Evolutionary conservation across 148 eudicot genomes (phyloP).

Genomic region (Amaranthus cruentus): DNA sequence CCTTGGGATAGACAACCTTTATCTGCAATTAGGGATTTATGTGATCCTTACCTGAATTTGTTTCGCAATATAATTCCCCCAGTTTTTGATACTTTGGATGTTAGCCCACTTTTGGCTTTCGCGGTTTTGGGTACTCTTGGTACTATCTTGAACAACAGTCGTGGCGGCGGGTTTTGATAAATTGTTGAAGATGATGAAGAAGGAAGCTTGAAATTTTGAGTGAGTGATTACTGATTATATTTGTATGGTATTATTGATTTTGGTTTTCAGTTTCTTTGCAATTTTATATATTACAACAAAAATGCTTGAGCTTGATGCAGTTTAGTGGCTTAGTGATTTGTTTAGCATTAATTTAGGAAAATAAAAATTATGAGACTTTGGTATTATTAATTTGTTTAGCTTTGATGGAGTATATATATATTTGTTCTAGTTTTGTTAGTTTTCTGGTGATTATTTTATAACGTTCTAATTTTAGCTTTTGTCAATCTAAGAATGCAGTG

Average conservation of each 20-base stretch:
- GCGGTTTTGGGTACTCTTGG: constrained; percentile 53
- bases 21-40: constrained; percentile 68
- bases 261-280: too few species aligned
- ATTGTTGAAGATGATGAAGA: not conserved
- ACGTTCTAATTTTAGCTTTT: too few species aligned
- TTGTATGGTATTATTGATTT: not conserved
- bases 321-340: too few species aligned
- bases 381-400: too few species aligned
- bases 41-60: constrained; percentile 70
- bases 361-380: too few species aligned
- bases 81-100: constrained; percentile 49
- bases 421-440: too few species aligned
- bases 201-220: not conserved
- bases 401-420: too few species aligned
- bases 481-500: too few species aligned
- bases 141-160: constrained; percentile 44
- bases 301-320: too few species aligned
- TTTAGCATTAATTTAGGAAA: too few species aligned
- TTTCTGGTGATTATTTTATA: too few species aligned
- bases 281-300: too few species aligned
- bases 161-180: constrained; percentile 30
- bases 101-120: constrained; percentile 69
- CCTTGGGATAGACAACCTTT: constrained; percentile 82
- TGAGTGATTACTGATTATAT: not conserved
- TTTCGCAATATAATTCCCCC: constrained; percentile 68